Conservation (phyloP, 176 grass and related monocot genomes). For the Musa itinerans region DNA sequence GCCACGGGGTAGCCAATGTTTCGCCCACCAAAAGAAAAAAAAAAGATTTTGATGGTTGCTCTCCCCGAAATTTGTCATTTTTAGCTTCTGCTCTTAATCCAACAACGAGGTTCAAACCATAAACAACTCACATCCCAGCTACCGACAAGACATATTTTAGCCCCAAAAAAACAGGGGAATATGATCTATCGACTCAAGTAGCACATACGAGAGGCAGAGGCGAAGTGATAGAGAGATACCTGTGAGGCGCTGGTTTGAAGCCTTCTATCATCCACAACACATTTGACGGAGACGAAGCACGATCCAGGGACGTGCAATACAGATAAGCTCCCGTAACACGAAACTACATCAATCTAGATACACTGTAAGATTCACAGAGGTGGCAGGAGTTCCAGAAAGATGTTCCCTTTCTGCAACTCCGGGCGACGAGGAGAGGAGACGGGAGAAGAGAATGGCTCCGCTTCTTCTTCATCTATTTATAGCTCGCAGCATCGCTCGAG, state of each 20-base stretch:
- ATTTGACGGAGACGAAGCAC: neutral
- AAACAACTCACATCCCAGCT: neutral
- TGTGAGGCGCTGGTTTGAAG: neutral
- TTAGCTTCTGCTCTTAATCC: neutral
- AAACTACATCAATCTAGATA: conserved; percentile 1
- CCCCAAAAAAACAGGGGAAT: neutral
- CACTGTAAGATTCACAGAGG: neutral
- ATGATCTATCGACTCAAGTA: neutral
- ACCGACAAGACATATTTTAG: too few relatives aligned
- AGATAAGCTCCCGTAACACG: neutral
- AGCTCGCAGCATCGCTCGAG: neutral
- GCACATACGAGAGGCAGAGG: neutral
- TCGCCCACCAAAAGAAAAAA: neutral
- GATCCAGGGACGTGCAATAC: neutral
- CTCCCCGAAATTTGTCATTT: neutral
- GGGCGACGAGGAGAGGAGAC: neutral
- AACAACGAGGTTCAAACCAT: neutral
- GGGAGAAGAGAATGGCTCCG: neutral
- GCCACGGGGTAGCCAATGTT: neutral
- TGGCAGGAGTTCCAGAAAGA: too few relatives aligned
- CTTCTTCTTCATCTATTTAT: neutral
- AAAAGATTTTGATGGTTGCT: neutral
- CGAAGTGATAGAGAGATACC: neutral
- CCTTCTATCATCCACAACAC: neutral
- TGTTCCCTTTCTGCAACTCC: neutral